These are phyloP conservation scores for Chaetoceros muelleri DNA, from an alignment of 108 stramenopile species.

Conservation along the genomic window DNA sequence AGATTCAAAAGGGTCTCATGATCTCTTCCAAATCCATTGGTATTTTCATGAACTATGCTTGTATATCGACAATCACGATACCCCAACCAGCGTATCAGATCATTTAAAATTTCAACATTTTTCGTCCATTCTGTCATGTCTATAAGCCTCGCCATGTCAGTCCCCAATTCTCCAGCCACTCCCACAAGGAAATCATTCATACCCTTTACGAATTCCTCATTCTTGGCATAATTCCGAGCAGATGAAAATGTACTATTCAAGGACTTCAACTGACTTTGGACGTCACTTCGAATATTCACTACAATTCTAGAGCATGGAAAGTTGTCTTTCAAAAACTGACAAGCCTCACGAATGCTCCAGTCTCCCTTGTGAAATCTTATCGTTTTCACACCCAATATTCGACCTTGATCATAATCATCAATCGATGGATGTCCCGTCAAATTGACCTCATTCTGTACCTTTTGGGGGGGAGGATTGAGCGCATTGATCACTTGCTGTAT, in stretches of 20 bases:
- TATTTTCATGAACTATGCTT: conserved; percentile 3
- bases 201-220: background rate
- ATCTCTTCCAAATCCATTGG: background rate
- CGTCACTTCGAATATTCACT: conserved; percentile 16
- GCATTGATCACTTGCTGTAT: conserved; percentile 17
- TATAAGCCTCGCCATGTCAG: conserved; percentile 10
- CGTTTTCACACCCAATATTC: conserved; percentile 27
- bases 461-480: conserved; percentile 18
- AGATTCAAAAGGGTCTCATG: background rate
- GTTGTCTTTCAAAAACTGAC: conserved; percentile 17
- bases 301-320: conserved; percentile 25
- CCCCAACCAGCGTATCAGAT: conserved; percentile 20
- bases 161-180: conserved; percentile 14
- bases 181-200: conserved; percentile 2
- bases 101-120: conserved; percentile 18
- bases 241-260: background rate
- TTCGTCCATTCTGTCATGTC: conserved; percentile 21
- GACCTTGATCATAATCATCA: conserved; percentile 3
- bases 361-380: conserved; percentile 10
- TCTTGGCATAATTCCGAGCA: background rate
- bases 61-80: conserved; percentile 12
- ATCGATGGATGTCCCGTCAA: background rate
- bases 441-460: conserved; percentile 3
- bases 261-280: conserved; percentile 9
- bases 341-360: conserved; percentile 2